A percentile compares a stretch with the other conserved stretches of the same genome.
Evolutionary conservation across 2,329 filamentous ascomycete species (phyloP).

Genomic region (Diaporthe nobilis): DNA sequence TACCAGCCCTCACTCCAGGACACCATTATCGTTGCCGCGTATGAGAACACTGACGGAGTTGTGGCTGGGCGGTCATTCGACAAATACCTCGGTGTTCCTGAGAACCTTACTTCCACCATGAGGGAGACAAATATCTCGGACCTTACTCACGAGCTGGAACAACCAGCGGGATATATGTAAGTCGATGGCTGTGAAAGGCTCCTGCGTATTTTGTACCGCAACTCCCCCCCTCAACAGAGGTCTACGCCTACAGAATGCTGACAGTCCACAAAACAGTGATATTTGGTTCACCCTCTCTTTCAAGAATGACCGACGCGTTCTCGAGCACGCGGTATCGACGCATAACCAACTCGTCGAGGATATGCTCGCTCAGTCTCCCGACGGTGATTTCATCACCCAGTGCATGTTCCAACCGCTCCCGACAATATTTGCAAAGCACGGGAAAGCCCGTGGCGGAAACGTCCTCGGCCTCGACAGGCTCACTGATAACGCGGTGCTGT

Average conservation of each 20-base stretch:
- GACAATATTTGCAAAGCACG: conserved; percentile 20
- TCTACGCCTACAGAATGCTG: not conserved
- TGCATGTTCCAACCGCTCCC: conserved; percentile 34
- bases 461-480: conserved; percentile 15
- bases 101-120: not conserved
- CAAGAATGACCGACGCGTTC: conserved; percentile 1
- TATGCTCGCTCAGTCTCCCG: conserved; percentile 4
- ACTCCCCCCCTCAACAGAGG: no score
- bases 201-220: no score
- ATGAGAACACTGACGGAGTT: conserved; percentile 10
- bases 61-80: conserved; percentile 4
- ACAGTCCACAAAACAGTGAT: not conserved
- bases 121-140: conserved; percentile 12
- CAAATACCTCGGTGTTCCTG: not conserved
- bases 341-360: conserved; percentile 1
- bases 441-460: not conserved
- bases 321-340: conserved; percentile 10
- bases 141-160: not conserved
- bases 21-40: not conserved
- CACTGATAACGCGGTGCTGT: conserved; percentile 1
- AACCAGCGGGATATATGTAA: not conserved
- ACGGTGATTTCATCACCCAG: conserved; percentile 20
- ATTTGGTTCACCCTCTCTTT: conserved; percentile 13
- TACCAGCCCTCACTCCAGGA: not conserved
- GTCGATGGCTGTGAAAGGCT: not conserved